Percentiles rank a stretch among this genome's conserved stretches.
Evolutionary conservation across 2,329 filamentous ascomycete genomes (phyloP).

Genomic region (Madurella mycetomatis): DNA sequence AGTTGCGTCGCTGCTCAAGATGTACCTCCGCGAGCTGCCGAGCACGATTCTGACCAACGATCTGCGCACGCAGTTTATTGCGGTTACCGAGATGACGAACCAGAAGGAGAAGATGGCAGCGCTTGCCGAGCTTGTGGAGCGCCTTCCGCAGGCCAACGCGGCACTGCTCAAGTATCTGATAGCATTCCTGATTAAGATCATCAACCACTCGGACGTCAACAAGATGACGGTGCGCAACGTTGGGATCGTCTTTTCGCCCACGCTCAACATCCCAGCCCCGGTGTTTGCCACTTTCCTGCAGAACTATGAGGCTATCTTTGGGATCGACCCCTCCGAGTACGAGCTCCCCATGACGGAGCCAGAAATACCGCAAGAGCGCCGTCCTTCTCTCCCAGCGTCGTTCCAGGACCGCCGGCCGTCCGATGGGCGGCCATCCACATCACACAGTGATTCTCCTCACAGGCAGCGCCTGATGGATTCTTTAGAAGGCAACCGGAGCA

Average conservation of each 20-base stretch:
- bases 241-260: conserved; percentile 96
- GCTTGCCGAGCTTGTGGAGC: conserved; percentile 73
- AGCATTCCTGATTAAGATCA: conserved; percentile 84
- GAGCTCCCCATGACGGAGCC: conserved; percentile 46
- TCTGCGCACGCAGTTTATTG: conserved; percentile 81
- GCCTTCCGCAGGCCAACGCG: conserved; percentile 74
- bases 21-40: conserved; percentile 89
- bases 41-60: conserved; percentile 88
- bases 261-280: conserved; percentile 90
- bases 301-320: conserved; percentile 84
- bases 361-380: conserved; percentile 31
- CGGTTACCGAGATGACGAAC: conserved; percentile 73
- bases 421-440: conserved; percentile 45
- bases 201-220: conserved; percentile 84
- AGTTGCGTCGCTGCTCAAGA: conserved; percentile 86
- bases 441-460: conserved; percentile 49
- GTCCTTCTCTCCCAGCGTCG: conserved; percentile 22
- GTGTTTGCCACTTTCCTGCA: conserved; percentile 92
- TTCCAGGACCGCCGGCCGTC: conserved; percentile 28
- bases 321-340: conserved; percentile 62
- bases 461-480: conserved; percentile 46
- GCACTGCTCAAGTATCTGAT: conserved; percentile 80
- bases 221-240: conserved; percentile 99
- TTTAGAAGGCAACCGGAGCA: conserved; percentile 34
- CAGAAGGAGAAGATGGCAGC: conserved; percentile 70